Base-by-base conservation (phyloP, 495 filamentous ascomycete species). In the Neurospora sublineolata region DNA sequence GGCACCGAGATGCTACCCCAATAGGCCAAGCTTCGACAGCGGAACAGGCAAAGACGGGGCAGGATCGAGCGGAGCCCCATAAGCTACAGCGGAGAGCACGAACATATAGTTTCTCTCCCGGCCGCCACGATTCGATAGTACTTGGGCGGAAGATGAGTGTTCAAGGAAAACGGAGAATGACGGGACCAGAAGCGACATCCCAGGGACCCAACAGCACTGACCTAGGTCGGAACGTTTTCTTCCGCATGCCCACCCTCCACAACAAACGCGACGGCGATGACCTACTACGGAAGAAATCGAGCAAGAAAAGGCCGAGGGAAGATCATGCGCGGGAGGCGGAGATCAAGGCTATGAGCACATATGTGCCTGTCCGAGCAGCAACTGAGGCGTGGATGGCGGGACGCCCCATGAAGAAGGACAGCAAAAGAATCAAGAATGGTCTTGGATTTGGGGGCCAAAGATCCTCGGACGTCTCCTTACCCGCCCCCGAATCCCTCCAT, bases 311-410 rank as follows among this genome's bases (percentile, higher is more conserved):
- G 70, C 90, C 90, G 69, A 87, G 89, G 40, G 81, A 90, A 42
- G 91, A 96, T 71, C 87, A 88, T 77, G 84, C 88, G 69, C 86
- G 94, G 20, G 93, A 96, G 78, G 91, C 91, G 70, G 93, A 97
- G 81, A 93, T 97, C 74, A 89, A 89, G 72, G 86, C 91, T n/a
- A 91, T 97, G 89, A 91, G 90, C 52, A 88, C 88, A 37, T 87
- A 93, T 30, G 77, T 89, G 64, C 89, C 90, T 44, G 84, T 85
- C 36, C 89, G 90, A 46, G 82, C 87, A 3, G 84, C 85, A 12
- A 82, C 87, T 12, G 84, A 87, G 23, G 77, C 81, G 8, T 86
- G 84, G 76, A 85, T 76, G 37, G 74, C 79, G 8, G 81, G 81
- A 3, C 81, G 85, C 52, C 84, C 87, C 8, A 79, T 89, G 73